Evolutionary conservation across 176 grass and related monocot species (phyloP), one percentile per base, ranked within the genome.

Genomic region (Lolium multiflorum): DNA sequence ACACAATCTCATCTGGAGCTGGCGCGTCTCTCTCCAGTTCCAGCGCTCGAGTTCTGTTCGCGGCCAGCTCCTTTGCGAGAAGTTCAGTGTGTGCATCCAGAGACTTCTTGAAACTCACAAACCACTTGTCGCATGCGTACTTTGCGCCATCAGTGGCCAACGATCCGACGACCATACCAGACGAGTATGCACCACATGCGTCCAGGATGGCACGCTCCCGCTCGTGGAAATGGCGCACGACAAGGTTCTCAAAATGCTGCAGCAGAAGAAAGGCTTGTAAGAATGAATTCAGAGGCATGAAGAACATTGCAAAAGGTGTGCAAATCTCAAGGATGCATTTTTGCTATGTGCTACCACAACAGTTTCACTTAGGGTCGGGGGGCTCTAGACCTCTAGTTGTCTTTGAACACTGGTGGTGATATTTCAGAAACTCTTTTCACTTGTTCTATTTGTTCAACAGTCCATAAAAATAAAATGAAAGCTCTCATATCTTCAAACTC

Each of bases 231-330:
- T 95, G 93, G 6, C 16, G 17, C 0, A 41, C 20, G 7, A 91
- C 89, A 48, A 93, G 87, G 65, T 59, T 77, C 76, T 84, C 84
- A 87, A 95, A 95, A 81, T 95, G 83, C 93, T 95, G 81, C 77
- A 87, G 41, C 22, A 59, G 38, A 54, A 6, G 18, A 56, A 87
- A 69, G 35, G 22, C 4, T 9, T 76, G 62, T 57, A 77, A 83
- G 68, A 81, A 65, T 48, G 11, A 35, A 52, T 46, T 69, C 12
- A 51, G 9, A 18, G 21, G 18, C 58, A 84, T 22, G n/a, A 77
- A 76, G 58, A 65, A 76, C 12, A 39, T 18, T 5, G 20, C 60
- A 85, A 41, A 67, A 20, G 47, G 24, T 4, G 12, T 77, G 6
- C 41, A 65, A 48, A 76, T 24, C 57, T 24, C 2, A 84, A 84